phyloP scores from a whole-genome alignment of 495 filamentous ascomycete species.

The Gamarada debralockiae region DNA sequence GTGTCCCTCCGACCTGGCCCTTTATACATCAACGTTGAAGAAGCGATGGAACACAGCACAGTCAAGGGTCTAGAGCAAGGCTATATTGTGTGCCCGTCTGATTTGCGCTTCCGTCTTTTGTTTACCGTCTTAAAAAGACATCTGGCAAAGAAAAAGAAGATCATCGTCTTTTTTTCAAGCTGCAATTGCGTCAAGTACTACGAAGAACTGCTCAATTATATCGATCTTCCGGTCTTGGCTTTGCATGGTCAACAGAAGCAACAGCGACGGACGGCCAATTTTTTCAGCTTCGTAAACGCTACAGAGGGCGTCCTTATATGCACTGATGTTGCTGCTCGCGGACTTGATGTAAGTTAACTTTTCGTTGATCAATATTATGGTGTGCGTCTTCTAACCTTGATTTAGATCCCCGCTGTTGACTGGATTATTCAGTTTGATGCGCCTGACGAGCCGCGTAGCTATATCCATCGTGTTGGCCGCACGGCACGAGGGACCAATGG shows the following conservation, averaged over 20 bases:
- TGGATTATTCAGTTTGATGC: slow-evolving; percentile 98
- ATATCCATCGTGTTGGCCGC: no score
- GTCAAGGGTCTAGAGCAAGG: slow-evolving; percentile 93
- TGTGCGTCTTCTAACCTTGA: background rate
- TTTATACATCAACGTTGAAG: slow-evolving; percentile 92
- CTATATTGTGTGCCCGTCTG: slow-evolving; percentile 88
- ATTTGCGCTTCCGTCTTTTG: slow-evolving; percentile 88
- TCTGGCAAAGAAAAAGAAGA: slow-evolving; percentile 74
- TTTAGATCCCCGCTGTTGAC: slow-evolving; percentile 83
- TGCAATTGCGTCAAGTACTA: slow-evolving; percentile 95
- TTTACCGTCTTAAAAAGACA: slow-evolving; percentile 95
- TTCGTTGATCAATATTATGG: no score
- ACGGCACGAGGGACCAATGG: no score
- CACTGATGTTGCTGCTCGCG: slow-evolving; percentile 93
- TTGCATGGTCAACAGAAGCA: slow-evolving; percentile 95
- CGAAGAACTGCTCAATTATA: slow-evolving; percentile 90
- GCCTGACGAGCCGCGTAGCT: no score
- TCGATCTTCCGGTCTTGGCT: slow-evolving; percentile 88
- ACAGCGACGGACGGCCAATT: slow-evolving; percentile 93
- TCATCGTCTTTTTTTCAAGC: slow-evolving; percentile 94
- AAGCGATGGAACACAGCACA: slow-evolving; percentile 73
- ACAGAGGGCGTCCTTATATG: slow-evolving; percentile 86
- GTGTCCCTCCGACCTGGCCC: slow-evolving; percentile 91
- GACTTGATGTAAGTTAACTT: slow-evolving; percentile 65
- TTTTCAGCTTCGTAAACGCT: slow-evolving; percentile 98